A percentile compares a stretch with the other conserved stretches of the same genome.
These are phyloP conservation scores for Picea abies DNA, from an alignment of 83 land plant species.

Conservation along the genomic window DNA sequence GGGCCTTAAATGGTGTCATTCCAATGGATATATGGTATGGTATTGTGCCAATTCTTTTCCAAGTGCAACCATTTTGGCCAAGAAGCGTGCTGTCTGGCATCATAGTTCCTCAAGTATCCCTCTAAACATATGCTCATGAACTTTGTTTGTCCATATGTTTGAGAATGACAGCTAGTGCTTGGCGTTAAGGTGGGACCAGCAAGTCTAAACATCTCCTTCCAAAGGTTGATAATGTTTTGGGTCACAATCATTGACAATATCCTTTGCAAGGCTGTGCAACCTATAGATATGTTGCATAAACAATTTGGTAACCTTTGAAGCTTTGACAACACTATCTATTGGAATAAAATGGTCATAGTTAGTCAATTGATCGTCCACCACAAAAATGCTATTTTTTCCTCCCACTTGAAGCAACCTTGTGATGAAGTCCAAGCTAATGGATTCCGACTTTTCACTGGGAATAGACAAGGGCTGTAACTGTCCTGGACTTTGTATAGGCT, in stretches of 20 bases:
- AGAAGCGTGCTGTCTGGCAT: neutral
- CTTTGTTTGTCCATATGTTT: neutral
- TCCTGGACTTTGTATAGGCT: neutral
- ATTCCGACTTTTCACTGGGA: neutral
- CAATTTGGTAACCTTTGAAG: too few relatives aligned
- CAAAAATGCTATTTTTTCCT: neutral
- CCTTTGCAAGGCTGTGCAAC: too few relatives aligned
- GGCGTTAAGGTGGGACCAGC: neutral
- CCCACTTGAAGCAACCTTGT: neutral
- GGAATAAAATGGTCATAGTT: neutral
- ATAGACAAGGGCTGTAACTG: neutral
- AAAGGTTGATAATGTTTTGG: too few relatives aligned
- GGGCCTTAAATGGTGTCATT: neutral
- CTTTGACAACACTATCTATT: neutral
- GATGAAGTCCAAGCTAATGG: neutral
- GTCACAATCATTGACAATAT: too few relatives aligned
- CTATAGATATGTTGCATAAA: too few relatives aligned
- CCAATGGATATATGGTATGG: neutral
- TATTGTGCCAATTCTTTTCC: too few relatives aligned
- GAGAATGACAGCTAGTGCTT: neutral
- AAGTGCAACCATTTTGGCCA: neutral
- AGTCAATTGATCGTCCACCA: too few relatives aligned
- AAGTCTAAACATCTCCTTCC: neutral
- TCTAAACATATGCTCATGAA: neutral
- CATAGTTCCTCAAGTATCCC: neutral